phyloP scores from a whole-genome alignment of 306 rosid species.

The Lathyrus aphaca region DNA sequence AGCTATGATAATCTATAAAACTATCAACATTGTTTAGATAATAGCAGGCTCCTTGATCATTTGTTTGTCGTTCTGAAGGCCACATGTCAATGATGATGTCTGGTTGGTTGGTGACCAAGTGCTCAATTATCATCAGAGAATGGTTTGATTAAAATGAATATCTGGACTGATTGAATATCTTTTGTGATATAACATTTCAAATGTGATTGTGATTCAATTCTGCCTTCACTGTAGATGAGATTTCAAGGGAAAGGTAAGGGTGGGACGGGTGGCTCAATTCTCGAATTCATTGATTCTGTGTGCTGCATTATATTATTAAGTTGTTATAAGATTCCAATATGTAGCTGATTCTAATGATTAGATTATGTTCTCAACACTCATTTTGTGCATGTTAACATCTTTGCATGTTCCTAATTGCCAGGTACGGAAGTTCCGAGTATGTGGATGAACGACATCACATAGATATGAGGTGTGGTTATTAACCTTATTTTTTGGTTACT shows the following conservation, averaged over 20 bases:
- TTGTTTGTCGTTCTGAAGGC: conserved; percentile 19
- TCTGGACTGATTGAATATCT: conserved; percentile 18
- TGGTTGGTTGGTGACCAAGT: conserved; percentile 21
- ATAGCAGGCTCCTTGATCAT: no score
- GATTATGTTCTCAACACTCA: no score
- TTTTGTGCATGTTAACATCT: no score
- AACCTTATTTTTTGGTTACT: conserved; percentile 25
- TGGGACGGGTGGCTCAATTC: not conserved
- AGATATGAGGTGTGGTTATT: conserved; percentile 85
- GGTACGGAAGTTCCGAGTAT: conserved; percentile 77
- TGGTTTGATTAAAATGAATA: not conserved
- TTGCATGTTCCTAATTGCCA: conserved; percentile 28
- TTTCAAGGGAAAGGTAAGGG: conserved; percentile 3
- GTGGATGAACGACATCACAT: conserved; percentile 97
- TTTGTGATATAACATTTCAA: conserved; percentile 19
- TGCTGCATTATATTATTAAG: conserved; percentile 18
- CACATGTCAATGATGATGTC: conserved; percentile 13
- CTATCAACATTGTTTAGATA: no score
- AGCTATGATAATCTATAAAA: conserved; percentile 78
- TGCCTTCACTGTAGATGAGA: conserved; percentile 12
- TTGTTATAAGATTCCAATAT: not conserved
- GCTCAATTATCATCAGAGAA: conserved; percentile 22
- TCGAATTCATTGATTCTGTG: not conserved
- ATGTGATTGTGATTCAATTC: conserved; percentile 5
- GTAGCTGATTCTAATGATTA: no score